Evolutionary conservation across 352 stramenopile species (phyloP), one percentile per base, ranked within the genome.

Genomic region (Globisporangium acanthophoron): DNA sequence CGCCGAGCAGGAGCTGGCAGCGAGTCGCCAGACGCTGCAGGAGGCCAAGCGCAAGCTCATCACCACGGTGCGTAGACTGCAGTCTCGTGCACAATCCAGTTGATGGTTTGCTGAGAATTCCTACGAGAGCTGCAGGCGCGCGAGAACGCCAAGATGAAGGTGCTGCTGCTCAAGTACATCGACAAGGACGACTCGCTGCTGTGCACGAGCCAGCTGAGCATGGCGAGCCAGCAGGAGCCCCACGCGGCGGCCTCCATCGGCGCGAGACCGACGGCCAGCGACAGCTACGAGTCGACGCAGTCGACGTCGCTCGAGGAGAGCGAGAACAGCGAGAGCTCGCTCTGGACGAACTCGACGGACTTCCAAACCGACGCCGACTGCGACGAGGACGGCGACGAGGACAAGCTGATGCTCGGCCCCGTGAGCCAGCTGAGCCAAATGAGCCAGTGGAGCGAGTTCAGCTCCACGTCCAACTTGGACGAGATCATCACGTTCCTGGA

Each of bases 61-160:
- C 46, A 61, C 84, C 58, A 88, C 74, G 62, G 80, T 88, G 29
- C 18, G 52, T 54, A 5, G 7, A 20, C 15, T 56, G 12, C 12
- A 27, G 3, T 16, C n/a, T 24, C 2, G 29, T 3, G 7, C 31
- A 9, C 31, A 11, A 0, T 1, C 0, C 31, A 9, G 8, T 35
- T 11, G 31, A 35, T 9, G 31, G 31, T 35, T 7, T 35, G 31
- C 33, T 43, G 37, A 43, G 37, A 43, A 12, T 18, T 11, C 16
- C 13, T 24, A 31, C 3, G 9, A n/a, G 5, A 5, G 7, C 5
- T 39, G 3, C 50, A 91, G 78, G 84, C 84, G 20, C 70, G 82
- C 21, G 85, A 94, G 59, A 92, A 92, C 59, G 85, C 85, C 54
- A 90, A 91, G 67, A 91, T 92, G 76, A 90, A 89, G 59, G 83